Evolutionary conservation across 345 rosid species (phyloP).

Genomic region (Eucalyptus albens): DNA sequence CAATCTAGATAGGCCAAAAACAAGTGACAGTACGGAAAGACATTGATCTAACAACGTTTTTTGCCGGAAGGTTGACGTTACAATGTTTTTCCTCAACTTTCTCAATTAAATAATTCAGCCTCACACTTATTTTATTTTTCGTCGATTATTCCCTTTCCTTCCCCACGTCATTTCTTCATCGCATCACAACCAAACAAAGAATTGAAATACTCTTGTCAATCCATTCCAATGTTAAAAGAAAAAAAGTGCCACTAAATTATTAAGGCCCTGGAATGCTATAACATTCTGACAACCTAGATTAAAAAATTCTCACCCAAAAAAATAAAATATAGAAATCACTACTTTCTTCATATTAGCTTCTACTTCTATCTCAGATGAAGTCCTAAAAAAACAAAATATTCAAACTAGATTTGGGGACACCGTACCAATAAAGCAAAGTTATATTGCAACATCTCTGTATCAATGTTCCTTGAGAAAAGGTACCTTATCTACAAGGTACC

Average conservation of each 20-base stretch:
- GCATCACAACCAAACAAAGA: not conserved
- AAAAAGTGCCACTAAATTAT: not conserved
- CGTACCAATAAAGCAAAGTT: not conserved
- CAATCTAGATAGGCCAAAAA: not conserved
- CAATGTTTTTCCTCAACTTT: not conserved
- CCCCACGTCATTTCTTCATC: not conserved
- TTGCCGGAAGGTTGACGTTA: not conserved
- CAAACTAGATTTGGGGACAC: not conserved
- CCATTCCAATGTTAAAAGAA: not conserved
- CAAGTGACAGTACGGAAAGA: not conserved
- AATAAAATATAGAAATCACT: not conserved
- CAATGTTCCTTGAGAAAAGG: constrained; percentile 34
- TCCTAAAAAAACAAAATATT: not conserved
- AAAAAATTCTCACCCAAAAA: not conserved
- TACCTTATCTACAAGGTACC: constrained; percentile 20
- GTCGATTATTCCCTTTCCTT: not conserved
- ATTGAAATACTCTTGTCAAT: not conserved
- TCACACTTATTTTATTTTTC: not conserved
- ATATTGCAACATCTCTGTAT: not conserved
- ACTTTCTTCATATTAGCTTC: not conserved
- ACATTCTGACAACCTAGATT: not conserved
- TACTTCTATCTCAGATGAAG: not conserved
- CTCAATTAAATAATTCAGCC: not conserved
- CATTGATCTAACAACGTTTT: not conserved
- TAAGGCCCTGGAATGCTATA: not conserved